Percentiles rank a stretch among this genome's conserved stretches.
These are phyloP conservation scores for Nymphaea thermarum DNA, from an alignment of 164 flowering plant species.

Conservation along the genomic window DNA sequence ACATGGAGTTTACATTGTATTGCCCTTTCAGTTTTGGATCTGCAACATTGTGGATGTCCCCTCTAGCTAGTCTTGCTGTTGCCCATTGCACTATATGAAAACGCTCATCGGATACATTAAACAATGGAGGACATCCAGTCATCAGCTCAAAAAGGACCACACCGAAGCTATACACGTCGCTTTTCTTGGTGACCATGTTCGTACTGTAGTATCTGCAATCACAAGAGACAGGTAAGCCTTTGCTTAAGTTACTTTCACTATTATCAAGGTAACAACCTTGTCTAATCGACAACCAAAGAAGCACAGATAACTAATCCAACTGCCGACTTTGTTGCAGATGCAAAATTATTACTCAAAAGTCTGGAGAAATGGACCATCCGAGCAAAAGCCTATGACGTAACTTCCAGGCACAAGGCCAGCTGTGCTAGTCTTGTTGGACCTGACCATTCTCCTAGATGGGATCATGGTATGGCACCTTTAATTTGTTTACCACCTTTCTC, in stretches of 20 bases:
- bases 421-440: no score
- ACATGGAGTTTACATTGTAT: conserved; percentile 21
- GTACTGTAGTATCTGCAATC: conserved; percentile 19
- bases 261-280: no score
- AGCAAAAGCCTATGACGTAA: no score
- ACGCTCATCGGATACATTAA: conserved; percentile 5
- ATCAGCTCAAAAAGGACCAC: conserved; percentile 37
- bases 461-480: no score
- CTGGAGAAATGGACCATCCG: no score
- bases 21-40: conserved; percentile 29
- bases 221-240: background rate
- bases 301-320: background rate
- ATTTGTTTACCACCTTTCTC: no score
- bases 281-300: background rate
- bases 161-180: conserved; percentile 51
- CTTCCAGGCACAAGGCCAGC: no score
- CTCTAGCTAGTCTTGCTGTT: conserved; percentile 13
- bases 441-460: no score
- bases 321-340: no score
- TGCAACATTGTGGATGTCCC: conserved; percentile 22
- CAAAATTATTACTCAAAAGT: no score
- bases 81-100: conserved; percentile 26
- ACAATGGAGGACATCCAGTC: conserved; percentile 24
- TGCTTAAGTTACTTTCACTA: no score
- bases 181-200: conserved; percentile 29